Conservation (phyloP, 441 rosid genomes). For the Monsonia emarginata region DNA sequence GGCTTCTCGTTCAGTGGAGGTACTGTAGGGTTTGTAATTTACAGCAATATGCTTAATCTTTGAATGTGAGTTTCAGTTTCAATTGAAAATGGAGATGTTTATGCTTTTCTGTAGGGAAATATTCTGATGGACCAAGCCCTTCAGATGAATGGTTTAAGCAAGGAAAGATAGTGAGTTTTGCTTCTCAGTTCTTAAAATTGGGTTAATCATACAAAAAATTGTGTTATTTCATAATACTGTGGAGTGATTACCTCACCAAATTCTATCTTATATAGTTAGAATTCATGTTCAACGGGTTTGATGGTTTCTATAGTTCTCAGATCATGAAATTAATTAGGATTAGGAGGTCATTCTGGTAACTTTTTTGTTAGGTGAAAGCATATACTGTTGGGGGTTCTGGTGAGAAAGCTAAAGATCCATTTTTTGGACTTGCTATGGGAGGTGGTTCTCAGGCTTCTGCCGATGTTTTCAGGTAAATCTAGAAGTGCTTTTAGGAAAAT, state of each 20-base stretch:
- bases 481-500: background rate
- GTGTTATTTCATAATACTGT: no score
- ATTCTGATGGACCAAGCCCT: conserved; percentile 60
- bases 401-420: conserved; percentile 68
- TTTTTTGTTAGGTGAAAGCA: conserved; percentile 54
- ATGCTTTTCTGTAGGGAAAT: conserved; percentile 44
- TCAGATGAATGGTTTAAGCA: conserved; percentile 81
- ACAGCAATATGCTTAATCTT: background rate
- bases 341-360: background rate
- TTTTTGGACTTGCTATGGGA: conserved; percentile 81
- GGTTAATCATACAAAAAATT: no score
- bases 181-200: background rate
- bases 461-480: conserved; percentile 57
- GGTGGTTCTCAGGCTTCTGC: conserved; percentile 60
- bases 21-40: conserved; percentile 5
- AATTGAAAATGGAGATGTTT: conserved; percentile 3
- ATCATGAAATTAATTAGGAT: no score
- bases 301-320: no score
- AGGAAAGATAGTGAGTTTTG: conserved; percentile 56
- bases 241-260: background rate
- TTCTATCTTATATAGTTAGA: background rate
- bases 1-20: conserved; percentile 93
- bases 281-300: no score
- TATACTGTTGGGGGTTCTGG: conserved; percentile 54
- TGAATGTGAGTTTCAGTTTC: background rate